Base-by-base conservation (phyloP, 805 yeast species). In the Brettanomyces sp. region DNA sequence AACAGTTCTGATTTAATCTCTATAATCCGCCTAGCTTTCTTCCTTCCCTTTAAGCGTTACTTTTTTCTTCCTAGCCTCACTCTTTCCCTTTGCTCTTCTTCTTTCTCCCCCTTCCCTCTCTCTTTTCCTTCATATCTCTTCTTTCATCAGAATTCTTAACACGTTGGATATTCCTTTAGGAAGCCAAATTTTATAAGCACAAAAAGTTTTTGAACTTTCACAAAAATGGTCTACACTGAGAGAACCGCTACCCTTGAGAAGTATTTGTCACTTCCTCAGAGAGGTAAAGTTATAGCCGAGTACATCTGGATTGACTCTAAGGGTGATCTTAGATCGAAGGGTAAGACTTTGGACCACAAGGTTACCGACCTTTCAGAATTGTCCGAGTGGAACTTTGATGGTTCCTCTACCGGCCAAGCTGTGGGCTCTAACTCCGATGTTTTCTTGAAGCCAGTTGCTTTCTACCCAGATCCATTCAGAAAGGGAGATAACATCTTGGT, bases 331-430 rank as follows among this genome's bases (percentile, higher is more conserved):
- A 86, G 99, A 74, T 87, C 97, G 51, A 93, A 93, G 75, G 89
- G 96, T 71, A 85, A 82, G 70, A 93, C 99, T 47, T 73, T 93
- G 55, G 61, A 60, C 60, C 78, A 80, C 69, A 74, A 70, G 61
- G 84, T 93, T 46, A 62, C 77, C 41, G 73, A 84, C 35, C 72
- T 88, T 45, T 91, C 85, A 51, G 95, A 93, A 63, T 76, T 93
- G 58, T 97, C 98, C 56, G 96, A 91, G 71, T 93, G 99, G 99
- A 93, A 93, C 77, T 93, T 93, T 61, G 99, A 93, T 68, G 99
- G 99, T 70, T 90, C 98, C 39, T 90, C 98, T 33, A 93, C 99
- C 45, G 89, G 85, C 57, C 99, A 93, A 76, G 98, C 99, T 47
- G 97, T 97, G 60, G 99, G 99, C 58, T 82, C 85, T 68, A 90